phyloP scores from a whole-genome alignment of 108 stramenopile genomes.

The Nannochloropsis oceanica region DNA sequence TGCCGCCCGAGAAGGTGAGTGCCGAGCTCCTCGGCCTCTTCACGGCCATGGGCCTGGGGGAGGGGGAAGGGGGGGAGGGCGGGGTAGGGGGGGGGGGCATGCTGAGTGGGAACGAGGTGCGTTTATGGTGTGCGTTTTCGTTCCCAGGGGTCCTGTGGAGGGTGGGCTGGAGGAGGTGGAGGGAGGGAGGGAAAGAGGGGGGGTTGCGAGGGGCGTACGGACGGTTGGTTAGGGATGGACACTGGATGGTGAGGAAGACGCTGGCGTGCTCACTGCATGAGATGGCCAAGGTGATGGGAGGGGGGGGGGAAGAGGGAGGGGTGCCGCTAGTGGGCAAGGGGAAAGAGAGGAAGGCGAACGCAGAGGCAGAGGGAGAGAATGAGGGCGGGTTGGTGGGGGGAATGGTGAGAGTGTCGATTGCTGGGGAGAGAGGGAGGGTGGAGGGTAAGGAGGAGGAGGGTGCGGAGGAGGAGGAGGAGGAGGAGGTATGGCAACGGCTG shows the following conservation, averaged over 20 bases:
- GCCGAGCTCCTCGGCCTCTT: slow-evolving; percentile 57
- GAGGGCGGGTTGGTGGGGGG: background rate
- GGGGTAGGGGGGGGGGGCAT: background rate
- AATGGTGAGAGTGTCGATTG: no score
- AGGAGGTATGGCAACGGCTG: background rate
- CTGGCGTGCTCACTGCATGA: slow-evolving; percentile 82
- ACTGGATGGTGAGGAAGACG: slow-evolving; percentile 42
- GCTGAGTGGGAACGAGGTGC: slow-evolving; percentile 53
- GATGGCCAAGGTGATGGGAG: slow-evolving; percentile 66
- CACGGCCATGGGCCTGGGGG: slow-evolving; percentile 53
- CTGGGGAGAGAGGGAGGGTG: background rate
- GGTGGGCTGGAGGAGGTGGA: slow-evolving; percentile 68
- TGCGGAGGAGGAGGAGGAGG: slow-evolving; percentile 3
- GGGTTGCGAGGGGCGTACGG: slow-evolving; percentile 61
- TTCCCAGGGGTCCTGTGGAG: slow-evolving; percentile 87
- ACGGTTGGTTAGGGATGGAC: slow-evolving; percentile 49
- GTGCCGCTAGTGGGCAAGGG: background rate
- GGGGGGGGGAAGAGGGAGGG: slow-evolving; percentile 26
- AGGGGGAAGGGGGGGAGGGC: slow-evolving; percentile 3
- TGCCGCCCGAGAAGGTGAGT: slow-evolving; percentile 34
- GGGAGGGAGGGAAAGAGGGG: background rate
- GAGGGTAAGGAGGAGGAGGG: slow-evolving; percentile 10
- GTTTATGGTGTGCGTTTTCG: slow-evolving; percentile 83
- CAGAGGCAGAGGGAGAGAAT: slow-evolving; percentile 35
- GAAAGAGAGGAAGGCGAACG: slow-evolving; percentile 51